Conservation (phyloP, 148 eudicot genomes). For the Polygonum maritimum region DNA sequence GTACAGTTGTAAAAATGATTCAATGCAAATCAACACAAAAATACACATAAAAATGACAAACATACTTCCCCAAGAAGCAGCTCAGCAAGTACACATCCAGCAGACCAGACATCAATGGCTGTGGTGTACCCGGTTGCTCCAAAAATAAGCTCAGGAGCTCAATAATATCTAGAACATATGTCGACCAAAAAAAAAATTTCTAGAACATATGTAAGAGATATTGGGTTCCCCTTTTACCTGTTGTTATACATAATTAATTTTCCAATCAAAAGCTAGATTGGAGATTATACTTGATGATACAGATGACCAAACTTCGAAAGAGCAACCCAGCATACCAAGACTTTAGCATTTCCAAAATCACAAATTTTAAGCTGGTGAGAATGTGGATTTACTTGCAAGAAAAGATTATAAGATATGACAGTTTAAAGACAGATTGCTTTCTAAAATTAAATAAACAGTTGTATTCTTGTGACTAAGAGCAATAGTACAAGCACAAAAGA, state of each 20-base stretch:
- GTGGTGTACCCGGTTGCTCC: constrained; percentile 91
- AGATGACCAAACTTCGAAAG: background rate
- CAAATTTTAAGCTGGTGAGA: constrained; percentile 88
- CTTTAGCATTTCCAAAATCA: constrained; percentile 92
- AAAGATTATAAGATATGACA: background rate
- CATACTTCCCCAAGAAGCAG: constrained; percentile 78
- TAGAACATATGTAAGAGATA: constrained; percentile 89
- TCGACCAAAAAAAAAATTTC: too few relatives aligned
- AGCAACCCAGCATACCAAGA: constrained; percentile 43
- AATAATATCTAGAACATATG: constrained; percentile 89
- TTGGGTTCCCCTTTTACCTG: constrained; percentile 95
- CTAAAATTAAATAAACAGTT: background rate
- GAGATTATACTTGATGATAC: background rate
- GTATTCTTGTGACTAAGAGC: background rate
- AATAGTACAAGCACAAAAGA: background rate
- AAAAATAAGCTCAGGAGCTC: constrained; percentile 94
- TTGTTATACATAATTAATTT: constrained; percentile 12
- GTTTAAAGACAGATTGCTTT: background rate
- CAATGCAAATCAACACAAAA: background rate
- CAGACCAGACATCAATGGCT: constrained; percentile 85
- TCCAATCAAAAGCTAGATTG: constrained; percentile 3
- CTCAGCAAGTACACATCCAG: constrained; percentile 91
- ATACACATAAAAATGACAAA: background rate
- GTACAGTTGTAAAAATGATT: background rate
- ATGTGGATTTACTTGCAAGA: constrained; percentile 77